A percentile compares a stretch with the other conserved stretches of the same genome.
Evolutionary conservation across 169 alveolate species (phyloP).

Genomic region (Cryptosporidium andersoni): DNA sequence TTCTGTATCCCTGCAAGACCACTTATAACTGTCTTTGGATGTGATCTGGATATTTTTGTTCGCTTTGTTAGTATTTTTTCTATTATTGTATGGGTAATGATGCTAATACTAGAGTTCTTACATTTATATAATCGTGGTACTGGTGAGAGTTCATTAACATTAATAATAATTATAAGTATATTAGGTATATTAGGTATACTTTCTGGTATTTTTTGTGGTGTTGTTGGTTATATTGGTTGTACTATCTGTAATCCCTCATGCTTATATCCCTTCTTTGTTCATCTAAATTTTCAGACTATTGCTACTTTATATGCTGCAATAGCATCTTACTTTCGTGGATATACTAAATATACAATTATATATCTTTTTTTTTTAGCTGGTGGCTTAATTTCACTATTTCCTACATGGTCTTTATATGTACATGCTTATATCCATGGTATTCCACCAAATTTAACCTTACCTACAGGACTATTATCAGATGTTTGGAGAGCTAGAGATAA

Average conservation of each 20-base stretch:
- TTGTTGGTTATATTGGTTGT: conserved; percentile 64
- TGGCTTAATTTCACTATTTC: conserved; percentile 13
- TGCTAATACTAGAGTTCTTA: conserved; percentile 16
- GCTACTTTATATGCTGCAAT: conserved; percentile 20
- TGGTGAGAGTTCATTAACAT: conserved; percentile 6
- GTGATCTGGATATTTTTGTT: conserved; percentile 56
- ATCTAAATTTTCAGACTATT: conserved; percentile 22
- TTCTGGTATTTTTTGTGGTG: conserved; percentile 58
- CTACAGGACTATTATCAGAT: conserved; percentile 38
- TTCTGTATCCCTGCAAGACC: conserved; percentile 62
- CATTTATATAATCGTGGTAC: conserved; percentile 23
- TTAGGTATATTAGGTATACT: background rate
- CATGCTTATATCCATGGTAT: conserved; percentile 28
- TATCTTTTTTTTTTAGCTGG: conserved; percentile 2
- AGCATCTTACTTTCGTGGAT: conserved; percentile 56
- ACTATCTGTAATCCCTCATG: conserved; percentile 45
- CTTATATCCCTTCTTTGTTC: conserved; percentile 29
- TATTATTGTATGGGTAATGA: conserved; percentile 26
- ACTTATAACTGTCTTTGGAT: conserved; percentile 34
- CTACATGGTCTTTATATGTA: conserved; percentile 62
- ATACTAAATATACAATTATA: conserved; percentile 12
- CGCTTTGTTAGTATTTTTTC: conserved; percentile 8
- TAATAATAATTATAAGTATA: background rate
- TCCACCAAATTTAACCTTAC: conserved; percentile 23
- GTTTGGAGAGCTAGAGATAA: background rate